Evolutionary conservation across 257 asterid genomes (phyloP), one percentile per base, ranked within the genome.

Genomic region (Solanum gandarillasii): DNA sequence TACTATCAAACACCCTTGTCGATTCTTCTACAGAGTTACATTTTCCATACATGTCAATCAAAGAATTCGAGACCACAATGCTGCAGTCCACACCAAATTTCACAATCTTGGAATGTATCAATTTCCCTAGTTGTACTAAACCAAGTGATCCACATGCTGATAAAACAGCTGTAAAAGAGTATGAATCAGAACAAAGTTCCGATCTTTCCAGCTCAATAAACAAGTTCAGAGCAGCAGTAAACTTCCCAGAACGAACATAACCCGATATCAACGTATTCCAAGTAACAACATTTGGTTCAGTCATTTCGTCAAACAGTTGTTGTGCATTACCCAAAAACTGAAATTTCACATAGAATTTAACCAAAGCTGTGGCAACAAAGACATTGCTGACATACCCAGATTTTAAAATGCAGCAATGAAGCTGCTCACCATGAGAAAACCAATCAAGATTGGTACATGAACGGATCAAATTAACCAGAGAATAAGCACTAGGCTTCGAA

Each of bases 231-330:
- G 95, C 97, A 86, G 93, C 91, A 18, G 88, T 71, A 43, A 90
- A 94, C 90, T 90, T 87, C 91, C 98, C 98, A 39, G 93, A 92
- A 81, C 86, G 94, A 36, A 92, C 95, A 88, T 90, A 90, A 67
- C 98, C 98, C 41, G 98, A 93, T 88, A 97, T 94, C 89, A 97
- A 88, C 35, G 98, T 90, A 90, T 95, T 95, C 98, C 99, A 95
- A 87, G 98, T 92, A 89, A 93, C 98, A 32, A 97, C 87, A 91
- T 87, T 93, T 79, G 92, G 95, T 83, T 95, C 92, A 85, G 96
- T 92, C 89, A 91, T 94, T 95, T 94, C 96, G 58, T 39, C 98
- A 78, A 95, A 95, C 94, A 95, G 7, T 0, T 83, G 86, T 86
- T 83, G 93, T 31, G 96, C 98, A 67, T 93, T 91, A 20, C 31